phyloP scores from a whole-genome alignment of 768 basidiomycete species.

The Podaxis carcinomalis region DNA sequence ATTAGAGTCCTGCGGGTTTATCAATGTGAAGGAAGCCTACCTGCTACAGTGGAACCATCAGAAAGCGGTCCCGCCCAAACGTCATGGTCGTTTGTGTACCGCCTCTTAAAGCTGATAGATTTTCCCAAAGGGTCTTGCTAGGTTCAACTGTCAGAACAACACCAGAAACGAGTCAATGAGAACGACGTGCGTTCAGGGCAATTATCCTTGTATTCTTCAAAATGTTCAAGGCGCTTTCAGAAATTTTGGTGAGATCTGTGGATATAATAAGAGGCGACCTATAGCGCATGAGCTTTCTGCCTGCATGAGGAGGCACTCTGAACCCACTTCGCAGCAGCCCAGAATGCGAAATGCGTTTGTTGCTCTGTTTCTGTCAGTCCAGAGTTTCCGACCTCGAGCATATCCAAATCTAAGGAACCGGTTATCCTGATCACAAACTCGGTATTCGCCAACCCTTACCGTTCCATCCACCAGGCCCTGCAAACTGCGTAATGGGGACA shows the following conservation, averaged over 20 bases:
- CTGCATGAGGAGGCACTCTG: background rate
- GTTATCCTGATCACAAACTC: background rate
- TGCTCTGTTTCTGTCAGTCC: conserved; percentile 39
- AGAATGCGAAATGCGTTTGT: conserved; percentile 47
- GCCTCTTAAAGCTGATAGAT: conserved; percentile 40
- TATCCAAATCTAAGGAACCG: conserved; percentile 36
- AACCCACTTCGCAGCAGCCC: conserved; percentile 45
- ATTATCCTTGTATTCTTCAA: conserved; percentile 39
- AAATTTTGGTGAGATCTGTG: conserved; percentile 33
- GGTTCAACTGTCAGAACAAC: background rate
- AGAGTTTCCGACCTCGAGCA: conserved; percentile 48
- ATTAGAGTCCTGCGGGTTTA: background rate
- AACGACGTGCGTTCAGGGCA: conserved; percentile 33
- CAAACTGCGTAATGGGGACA: conserved; percentile 46
- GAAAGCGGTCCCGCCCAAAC: conserved; percentile 45
- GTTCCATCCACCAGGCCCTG: conserved; percentile 42
- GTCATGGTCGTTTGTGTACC: conserved; percentile 46
- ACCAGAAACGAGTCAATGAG: background rate
- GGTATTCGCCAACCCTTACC: conserved; percentile 16
- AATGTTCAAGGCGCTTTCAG: conserved; percentile 30
- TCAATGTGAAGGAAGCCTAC: conserved; percentile 20
- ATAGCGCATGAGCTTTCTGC: background rate
- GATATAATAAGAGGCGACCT: conserved; percentile 42
- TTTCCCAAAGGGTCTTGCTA: conserved; percentile 44
- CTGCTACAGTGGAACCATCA: conserved; percentile 42